phyloP scores from a whole-genome alignment of 2,329 filamentous ascomycete species.

The Monosporascus sp. region DNA sequence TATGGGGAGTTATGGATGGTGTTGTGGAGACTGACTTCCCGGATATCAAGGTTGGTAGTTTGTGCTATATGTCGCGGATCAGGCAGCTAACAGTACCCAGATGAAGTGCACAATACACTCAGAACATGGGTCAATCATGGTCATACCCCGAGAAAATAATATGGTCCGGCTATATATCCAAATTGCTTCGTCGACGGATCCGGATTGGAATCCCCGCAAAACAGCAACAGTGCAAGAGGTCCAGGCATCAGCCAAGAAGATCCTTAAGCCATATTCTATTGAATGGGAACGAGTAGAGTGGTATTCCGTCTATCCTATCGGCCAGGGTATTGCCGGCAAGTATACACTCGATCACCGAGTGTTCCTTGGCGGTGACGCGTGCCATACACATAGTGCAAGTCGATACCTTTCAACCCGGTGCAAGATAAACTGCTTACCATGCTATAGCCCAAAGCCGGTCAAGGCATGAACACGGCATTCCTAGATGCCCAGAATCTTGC shows the following conservation, averaged over 20 bases:
- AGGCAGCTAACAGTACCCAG: conserved; percentile 42
- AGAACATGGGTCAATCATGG: conserved; percentile 69
- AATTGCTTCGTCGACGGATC: conserved; percentile 54
- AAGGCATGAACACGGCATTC: conserved; percentile 78
- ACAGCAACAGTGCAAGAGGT: conserved; percentile 60
- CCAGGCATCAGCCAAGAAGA: conserved; percentile 59
- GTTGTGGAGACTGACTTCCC: conserved; percentile 70
- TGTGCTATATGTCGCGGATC: not conserved
- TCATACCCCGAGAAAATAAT: conserved; percentile 67
- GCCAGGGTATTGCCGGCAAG: conserved; percentile 64
- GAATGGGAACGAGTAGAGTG: conserved; percentile 64
- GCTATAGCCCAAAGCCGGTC: conserved; percentile 67
- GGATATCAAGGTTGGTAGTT: conserved; percentile 60
- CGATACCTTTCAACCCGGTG: not conserved
- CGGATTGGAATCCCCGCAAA: conserved; percentile 57
- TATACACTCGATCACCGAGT: conserved; percentile 65
- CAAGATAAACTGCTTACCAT: conserved; percentile 9
- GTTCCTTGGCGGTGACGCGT: conserved; percentile 73
- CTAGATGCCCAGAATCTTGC: conserved; percentile 82
- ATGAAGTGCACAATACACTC: conserved; percentile 76
- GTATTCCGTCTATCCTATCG: conserved; percentile 74
- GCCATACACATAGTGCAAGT: conserved; percentile 69
- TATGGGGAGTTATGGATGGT: conserved; percentile 74
- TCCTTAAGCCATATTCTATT: conserved; percentile 61
- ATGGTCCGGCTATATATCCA: conserved; percentile 69